Base-by-base conservation (phyloP, 805 yeast species). In the Isabelozyma rhagii region DNA sequence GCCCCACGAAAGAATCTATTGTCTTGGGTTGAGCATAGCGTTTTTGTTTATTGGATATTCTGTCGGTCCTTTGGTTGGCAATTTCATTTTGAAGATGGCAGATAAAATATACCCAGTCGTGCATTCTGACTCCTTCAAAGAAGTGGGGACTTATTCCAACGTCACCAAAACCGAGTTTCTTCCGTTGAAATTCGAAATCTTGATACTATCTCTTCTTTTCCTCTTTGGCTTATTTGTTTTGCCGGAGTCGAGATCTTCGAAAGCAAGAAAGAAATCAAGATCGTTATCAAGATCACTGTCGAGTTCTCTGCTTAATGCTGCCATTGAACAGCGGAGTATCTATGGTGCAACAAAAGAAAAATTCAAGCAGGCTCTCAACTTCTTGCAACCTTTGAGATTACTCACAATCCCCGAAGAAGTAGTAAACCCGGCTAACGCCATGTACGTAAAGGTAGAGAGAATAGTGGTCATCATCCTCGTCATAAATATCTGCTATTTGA, bases 241-340 rank as follows among this genome's bases (percentile, higher is more conserved):
- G 13, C 83, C 83, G 2, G 96, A 87, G 61, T 83, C 91, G 6
- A 74, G 93, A 54, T 80, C 87, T 13, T 58, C 62, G 31, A 72
- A 74, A 46, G 79, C 87, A 3, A 72, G 83, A 57, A 60, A 62
- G 39, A 79, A 78, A 59, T 79, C 89, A 0, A 75, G 85, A 50
- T 62, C 75, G 1, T 55, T 57, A 55, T 68, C 74, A 8, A 52
- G 50, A 8, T 59, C 69, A 5, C 48, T 47, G 43, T 53, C 50
- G 45, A 55, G 52, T 17, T 45, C 43, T 15, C 52, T 46, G 41
- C 50, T 50, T 8, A 21, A 49, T 11, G 39, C 29, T 17, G 44
- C 28, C 9, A 44, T 4, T 29, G 36, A 5, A 10, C 17, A 38
- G 28, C 31, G 42, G 48, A n/a, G 27, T 27, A 9, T 18, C 10